Base-by-base conservation (phyloP, 2,329 filamentous ascomycete genomes). In the Paecilomyces sp. region DNA sequence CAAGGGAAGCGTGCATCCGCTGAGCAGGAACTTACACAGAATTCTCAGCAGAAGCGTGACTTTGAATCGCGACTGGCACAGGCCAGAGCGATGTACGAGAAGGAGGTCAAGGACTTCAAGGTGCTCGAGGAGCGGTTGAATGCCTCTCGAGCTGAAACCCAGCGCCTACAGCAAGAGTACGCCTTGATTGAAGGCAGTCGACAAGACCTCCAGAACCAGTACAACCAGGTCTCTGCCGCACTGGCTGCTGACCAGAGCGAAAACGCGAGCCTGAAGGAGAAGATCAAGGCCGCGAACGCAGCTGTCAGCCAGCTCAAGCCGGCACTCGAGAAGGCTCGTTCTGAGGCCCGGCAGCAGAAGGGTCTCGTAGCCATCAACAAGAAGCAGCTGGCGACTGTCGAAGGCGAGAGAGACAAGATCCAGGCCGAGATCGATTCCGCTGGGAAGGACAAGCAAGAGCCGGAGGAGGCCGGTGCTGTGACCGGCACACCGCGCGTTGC, bases 281-380 rank as follows among this genome's bases (percentile, higher is more conserved):
- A 88, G 61, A 96, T 99, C 65, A 86, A 89, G 33, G 83, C 87
- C 57, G 83, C 91, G 51, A 99, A 96, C 69, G 82, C 85, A 12
- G 91, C 96, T 74, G 88, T 96, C 66, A 83, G 85, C 18, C 88
- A 92, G 74, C 79, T 97, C 50, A 95, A 92, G 74, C 92, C 92
- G 33, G 88, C 93, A 65, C 86, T 99, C 57, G 94, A 99, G 73
- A 97, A 97, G 80, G 83, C 96, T 67, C 92, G 90, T 73, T 91
- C 89, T 12, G 92, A 97, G 67, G 92, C 92, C 28, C 87, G 94
- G 51, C 94, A 97, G 74, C 92, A 97, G 71, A 97, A 96, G 78
- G 94, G 94, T 18, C 82, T 97, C 65, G 93, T 96, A 31, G 92
- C 94, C 52, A 99, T 99, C 78, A 97, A 97, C 79, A 97, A 95